phyloP scores from a whole-genome alignment of 345 rosid genomes.

The Arabidopsis suecica region DNA sequence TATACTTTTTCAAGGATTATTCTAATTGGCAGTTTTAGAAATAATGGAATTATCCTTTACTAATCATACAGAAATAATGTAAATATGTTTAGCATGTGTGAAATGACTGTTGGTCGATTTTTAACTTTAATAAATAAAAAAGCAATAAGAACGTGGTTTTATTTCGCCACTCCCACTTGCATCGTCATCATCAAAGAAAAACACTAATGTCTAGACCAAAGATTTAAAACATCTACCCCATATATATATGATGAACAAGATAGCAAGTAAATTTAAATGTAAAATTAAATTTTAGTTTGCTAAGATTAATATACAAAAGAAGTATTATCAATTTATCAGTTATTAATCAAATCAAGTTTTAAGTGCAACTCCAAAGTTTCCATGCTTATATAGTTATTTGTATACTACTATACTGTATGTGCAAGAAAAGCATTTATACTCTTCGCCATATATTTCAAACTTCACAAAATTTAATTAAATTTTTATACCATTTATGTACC shows the following conservation, averaged over 20 bases:
- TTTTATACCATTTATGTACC: not conserved
- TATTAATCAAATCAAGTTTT: not conserved
- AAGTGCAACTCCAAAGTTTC: not conserved
- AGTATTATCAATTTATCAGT: not conserved
- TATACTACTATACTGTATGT: no score
- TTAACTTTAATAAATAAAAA: not conserved
- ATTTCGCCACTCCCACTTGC: not conserved
- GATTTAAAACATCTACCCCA: no score
- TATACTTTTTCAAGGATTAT: not conserved
- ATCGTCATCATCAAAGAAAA: conserved; percentile 4
- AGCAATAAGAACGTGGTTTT: not conserved
- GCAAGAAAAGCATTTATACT: not conserved
- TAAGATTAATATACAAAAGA: no score
- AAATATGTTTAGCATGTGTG: not conserved
- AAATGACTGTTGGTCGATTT: conserved; percentile 3
- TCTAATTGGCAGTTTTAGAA: not conserved
- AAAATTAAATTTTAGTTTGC: no score
- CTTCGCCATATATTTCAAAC: not conserved
- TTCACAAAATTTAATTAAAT: not conserved
- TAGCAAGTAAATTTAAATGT: not conserved
- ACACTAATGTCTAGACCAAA: not conserved
- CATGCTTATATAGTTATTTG: no score
- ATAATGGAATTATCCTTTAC: not conserved
- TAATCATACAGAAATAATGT: not conserved
- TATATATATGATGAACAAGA: not conserved